Percentiles rank a stretch among this genome's conserved stretches.
Conservation (phyloP, 352 stramenopile species). For the Aphanomyces cochlioides region DNA sequence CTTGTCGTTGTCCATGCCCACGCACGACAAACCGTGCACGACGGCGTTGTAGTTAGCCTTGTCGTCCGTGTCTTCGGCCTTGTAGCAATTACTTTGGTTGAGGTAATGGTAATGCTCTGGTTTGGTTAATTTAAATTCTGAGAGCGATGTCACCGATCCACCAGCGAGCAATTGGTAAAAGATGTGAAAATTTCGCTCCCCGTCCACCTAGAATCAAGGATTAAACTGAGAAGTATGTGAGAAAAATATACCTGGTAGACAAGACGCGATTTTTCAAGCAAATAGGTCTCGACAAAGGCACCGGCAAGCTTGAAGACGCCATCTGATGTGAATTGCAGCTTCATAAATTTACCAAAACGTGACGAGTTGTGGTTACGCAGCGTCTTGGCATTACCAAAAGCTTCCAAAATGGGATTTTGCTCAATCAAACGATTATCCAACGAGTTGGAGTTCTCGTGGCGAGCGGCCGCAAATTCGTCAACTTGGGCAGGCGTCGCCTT, state of each 20-base stretch:
- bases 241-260: slow-evolving; percentile 61
- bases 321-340: slow-evolving; percentile 90
- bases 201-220: slow-evolving; percentile 46
- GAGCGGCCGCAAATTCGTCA: slow-evolving; percentile 46
- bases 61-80: slow-evolving; percentile 91
- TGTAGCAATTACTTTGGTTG: slow-evolving; percentile 91
- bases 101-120: slow-evolving; percentile 90
- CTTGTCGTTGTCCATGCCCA: slow-evolving; percentile 64
- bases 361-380: slow-evolving; percentile 93
- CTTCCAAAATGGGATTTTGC: slow-evolving; percentile 93
- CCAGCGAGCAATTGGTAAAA: slow-evolving; percentile 91
- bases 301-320: slow-evolving; percentile 80
- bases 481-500: slow-evolving; percentile 73
- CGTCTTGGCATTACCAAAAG: slow-evolving; percentile 95
- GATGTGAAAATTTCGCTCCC: slow-evolving; percentile 94
- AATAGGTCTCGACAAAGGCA: slow-evolving; percentile 84
- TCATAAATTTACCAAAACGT: slow-evolving; percentile 95
- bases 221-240: slow-evolving; percentile 32
- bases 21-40: slow-evolving; percentile 64
- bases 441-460: slow-evolving; percentile 51
- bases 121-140: slow-evolving; percentile 65
- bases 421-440: slow-evolving; percentile 81
- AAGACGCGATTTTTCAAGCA: slow-evolving; percentile 85
- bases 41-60: slow-evolving; percentile 70
- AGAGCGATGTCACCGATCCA: slow-evolving; percentile 46